Evolutionary conservation across 1,139 yeast genomes (phyloP).

Genomic region (Debaryomycetaceae sp.): DNA sequence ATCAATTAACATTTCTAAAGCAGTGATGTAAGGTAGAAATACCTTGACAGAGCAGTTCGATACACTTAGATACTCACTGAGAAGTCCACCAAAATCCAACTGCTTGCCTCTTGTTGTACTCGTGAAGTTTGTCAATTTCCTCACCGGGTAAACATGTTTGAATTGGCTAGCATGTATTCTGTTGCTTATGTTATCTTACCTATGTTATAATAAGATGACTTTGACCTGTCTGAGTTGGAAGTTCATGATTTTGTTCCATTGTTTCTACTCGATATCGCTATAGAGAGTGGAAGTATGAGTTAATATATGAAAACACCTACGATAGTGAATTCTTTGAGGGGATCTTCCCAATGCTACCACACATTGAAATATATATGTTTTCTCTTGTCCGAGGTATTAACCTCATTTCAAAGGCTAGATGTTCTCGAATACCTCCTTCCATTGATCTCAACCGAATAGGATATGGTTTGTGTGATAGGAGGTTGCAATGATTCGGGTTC

Average conservation of each 20-base stretch:
- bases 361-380: background rate
- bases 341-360: background rate
- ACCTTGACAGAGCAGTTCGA: too few species aligned
- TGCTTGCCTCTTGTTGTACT: too few species aligned
- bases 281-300: background rate
- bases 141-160: too few species aligned
- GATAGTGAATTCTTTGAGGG: background rate
- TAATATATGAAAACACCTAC: background rate
- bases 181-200: too few species aligned
- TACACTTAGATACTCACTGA: too few species aligned
- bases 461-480: background rate
- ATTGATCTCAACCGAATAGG: background rate
- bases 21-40: background rate
- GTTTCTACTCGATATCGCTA: too few species aligned
- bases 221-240: too few species aligned
- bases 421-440: background rate
- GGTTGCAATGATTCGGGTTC: background rate
- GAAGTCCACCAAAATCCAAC: too few species aligned
- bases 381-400: background rate
- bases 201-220: too few species aligned
- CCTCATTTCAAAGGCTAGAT: background rate
- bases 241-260: too few species aligned
- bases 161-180: too few species aligned
- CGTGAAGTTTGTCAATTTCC: too few species aligned
- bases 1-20: background rate